Evolutionary conservation across 2,329 filamentous ascomycete species (phyloP), one percentile per base, ranked within the genome.

Genomic region (Fusarium sublunatum): DNA sequence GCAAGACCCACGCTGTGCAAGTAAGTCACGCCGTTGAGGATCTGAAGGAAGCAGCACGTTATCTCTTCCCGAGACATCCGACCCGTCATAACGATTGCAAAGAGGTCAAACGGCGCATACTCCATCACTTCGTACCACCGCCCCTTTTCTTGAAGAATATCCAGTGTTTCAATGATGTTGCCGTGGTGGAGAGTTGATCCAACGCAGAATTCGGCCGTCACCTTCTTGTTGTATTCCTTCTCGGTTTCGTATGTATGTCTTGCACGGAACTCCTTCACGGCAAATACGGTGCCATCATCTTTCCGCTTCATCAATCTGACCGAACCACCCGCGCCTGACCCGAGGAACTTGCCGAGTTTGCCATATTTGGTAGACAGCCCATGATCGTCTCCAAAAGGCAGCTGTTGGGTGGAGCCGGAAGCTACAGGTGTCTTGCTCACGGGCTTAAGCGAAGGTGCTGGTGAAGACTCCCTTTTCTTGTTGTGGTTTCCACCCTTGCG

Each of bases 81-180:
- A 32, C 95, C 95, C 0, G 95, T 98, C 95, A 99, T 99, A 67
- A 99, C 95, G 65, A 96, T 97, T 11, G 95, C 95, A 74, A 99
- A 99, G 28, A 99, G 84, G 75, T 99, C 95, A 72, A 84, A 99
- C 0, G 95, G 95, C 10, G 93, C 95, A 73, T 96, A 99, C 74
- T 99, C 95, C 95, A 99, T 99, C 38, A 99, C 95, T 73, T 98
- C 94, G 72, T 93, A 99, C 92, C 95, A 99, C 65, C 90, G 93
- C 46, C 87, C 88, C 76, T 94, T 95, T 78, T 99, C 95, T 67
- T 96, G 91, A 10, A 99, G 87, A 63, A 99, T 96, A 76, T 99
- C 95, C 66, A 99, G 85, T 1, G 95, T 98, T 76, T 99, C 95
- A 70, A 99, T 98, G 68, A 99, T 93, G 74, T 99, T 99, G 70